Evolutionary conservation across 2,329 filamentous ascomycete species (phyloP).

Genomic region (Venturia asperata): DNA sequence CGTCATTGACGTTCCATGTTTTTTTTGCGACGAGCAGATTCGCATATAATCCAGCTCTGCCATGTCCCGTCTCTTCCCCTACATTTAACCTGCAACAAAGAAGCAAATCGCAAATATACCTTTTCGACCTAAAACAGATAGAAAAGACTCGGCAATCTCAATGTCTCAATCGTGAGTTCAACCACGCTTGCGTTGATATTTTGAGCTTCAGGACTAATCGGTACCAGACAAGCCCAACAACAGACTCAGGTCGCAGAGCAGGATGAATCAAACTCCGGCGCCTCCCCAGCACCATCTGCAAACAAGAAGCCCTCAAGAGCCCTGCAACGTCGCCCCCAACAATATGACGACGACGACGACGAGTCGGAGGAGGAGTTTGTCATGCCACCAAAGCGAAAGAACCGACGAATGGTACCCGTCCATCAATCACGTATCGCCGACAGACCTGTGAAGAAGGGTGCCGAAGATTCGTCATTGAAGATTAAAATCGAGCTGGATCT

Average conservation of each 20-base stretch:
- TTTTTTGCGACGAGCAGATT: background rate
- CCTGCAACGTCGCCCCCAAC: slow-evolving; percentile 20
- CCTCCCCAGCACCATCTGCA: slow-evolving; percentile 18
- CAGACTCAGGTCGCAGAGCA: slow-evolving; percentile 5
- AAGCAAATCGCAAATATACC: background rate
- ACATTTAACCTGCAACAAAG: background rate
- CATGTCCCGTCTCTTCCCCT: background rate
- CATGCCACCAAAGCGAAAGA: slow-evolving; percentile 19
- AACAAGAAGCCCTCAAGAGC: slow-evolving; percentile 23
- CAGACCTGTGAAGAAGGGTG: slow-evolving; percentile 30
- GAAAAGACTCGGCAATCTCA: slow-evolving; percentile 20
- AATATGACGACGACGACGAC: slow-evolving; percentile 28
- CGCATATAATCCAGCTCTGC: background rate
- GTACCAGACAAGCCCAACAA: slow-evolving; percentile 5
- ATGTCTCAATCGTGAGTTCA: slow-evolving; percentile 24
- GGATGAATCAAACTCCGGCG: background rate
- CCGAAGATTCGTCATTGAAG: slow-evolving; percentile 35
- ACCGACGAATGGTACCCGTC: slow-evolving; percentile 27
- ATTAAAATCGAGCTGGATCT: slow-evolving; percentile 39
- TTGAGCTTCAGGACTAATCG: background rate
- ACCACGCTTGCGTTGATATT: background rate
- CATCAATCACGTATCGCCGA: slow-evolving; percentile 36
- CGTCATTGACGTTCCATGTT: slow-evolving; percentile 3
- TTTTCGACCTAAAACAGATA: slow-evolving; percentile 12
- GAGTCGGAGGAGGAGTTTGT: slow-evolving; percentile 37